Evolutionary conservation across 805 yeast species (phyloP).

Genomic region (Yamadazyma paraphyllophila): DNA sequence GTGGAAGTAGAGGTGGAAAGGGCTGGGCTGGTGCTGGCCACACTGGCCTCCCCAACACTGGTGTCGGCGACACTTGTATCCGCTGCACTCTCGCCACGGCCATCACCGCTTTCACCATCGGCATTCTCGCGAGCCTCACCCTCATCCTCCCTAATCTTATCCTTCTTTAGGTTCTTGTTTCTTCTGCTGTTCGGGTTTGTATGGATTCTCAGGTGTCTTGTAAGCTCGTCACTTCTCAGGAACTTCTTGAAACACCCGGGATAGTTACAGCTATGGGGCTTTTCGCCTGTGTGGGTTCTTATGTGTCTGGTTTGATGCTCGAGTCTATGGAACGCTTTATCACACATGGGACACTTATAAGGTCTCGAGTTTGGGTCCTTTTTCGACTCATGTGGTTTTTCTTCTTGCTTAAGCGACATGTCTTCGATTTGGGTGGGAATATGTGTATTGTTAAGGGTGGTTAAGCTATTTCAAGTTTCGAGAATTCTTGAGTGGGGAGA

Average conservation of each 20-base stretch:
- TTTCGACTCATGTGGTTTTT: conserved; percentile 5
- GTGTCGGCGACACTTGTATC: not conserved
- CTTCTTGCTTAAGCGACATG: conserved; percentile 7
- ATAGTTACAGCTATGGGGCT: conserved; percentile 72
- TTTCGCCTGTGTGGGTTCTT: conserved; percentile 79
- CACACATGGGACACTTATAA: conserved; percentile 71
- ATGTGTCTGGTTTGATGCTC: conserved; percentile 81
- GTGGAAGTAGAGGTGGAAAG: too few relatives aligned
- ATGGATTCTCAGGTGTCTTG: conserved; percentile 72
- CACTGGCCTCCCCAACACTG: too few relatives aligned
- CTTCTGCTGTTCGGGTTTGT: conserved; percentile 66
- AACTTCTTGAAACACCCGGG: conserved; percentile 70
- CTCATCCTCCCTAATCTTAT: conserved; percentile 1
- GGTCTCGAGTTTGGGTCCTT: conserved; percentile 45
- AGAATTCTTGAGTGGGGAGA: conserved; percentile 9
- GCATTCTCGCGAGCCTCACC: not conserved
- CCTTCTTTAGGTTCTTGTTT: conserved; percentile 43
- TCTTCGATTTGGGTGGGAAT: not conserved
- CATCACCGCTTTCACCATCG: not conserved
- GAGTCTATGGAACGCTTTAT: conserved; percentile 69
- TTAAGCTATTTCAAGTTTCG: not conserved
- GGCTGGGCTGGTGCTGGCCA: too few relatives aligned
- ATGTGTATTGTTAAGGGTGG: not conserved
- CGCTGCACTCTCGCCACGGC: not conserved
- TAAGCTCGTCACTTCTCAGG: conserved; percentile 69